Conservation (phyloP, 148 eudicot genomes). For the Spergularia marina region DNA sequence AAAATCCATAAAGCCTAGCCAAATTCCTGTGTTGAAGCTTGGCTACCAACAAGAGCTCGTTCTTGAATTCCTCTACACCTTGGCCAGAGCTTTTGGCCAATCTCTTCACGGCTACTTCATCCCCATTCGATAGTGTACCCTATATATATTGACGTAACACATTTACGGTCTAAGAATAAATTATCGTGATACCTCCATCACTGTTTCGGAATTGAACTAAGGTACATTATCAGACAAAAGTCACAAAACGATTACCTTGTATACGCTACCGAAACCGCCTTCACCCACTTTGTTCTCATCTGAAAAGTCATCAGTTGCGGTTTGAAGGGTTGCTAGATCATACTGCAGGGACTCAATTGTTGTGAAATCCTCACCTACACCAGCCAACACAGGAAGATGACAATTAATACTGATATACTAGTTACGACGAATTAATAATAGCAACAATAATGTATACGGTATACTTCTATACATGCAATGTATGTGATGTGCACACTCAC, state of each 20-base stretch:
- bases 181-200: no score
- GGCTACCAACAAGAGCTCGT: constrained; percentile 30
- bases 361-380: constrained; percentile 10
- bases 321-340: constrained; percentile 19
- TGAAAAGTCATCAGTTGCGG: constrained; percentile 32
- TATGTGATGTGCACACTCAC: no score
- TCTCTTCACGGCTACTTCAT: constrained; percentile 25
- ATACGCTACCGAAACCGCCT: constrained; percentile 37
- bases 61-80: constrained; percentile 27
- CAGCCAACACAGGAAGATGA: neutral
- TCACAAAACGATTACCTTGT: constrained; percentile 15
- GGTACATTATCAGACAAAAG: neutral
- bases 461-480: no score
- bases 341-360: constrained; percentile 27
- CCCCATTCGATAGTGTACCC: constrained; percentile 27
- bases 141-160: neutral
- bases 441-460: no score
- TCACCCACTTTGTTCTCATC: constrained; percentile 23
- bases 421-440: no score
- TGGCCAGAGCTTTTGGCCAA: constrained; percentile 21
- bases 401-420: no score
- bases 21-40: constrained; percentile 40
- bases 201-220: no score
- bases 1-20: constrained; percentile 31
- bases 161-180: no score